These are phyloP conservation scores for Rhododendron henanense DNA, from an alignment of 148 eudicot species.

Conservation along the genomic window DNA sequence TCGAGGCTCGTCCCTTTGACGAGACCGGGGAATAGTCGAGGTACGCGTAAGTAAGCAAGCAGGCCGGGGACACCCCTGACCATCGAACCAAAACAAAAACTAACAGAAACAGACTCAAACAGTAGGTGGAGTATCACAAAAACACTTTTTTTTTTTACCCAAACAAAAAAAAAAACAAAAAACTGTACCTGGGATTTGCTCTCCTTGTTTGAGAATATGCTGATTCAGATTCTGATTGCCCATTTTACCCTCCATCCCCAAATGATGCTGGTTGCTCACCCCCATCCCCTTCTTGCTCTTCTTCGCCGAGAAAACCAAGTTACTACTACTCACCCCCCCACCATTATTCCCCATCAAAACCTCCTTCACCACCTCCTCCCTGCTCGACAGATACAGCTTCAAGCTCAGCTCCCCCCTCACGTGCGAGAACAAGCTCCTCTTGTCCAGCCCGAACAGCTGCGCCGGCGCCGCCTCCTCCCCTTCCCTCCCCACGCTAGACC, in stretches of 20 bases:
- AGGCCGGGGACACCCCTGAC: no score
- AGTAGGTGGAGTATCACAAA: no score
- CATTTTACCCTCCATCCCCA: slow-evolving; percentile 6
- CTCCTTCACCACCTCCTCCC: slow-evolving; percentile 39
- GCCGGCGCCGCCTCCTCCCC: slow-evolving; percentile 56
- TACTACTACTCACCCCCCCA: neutral
- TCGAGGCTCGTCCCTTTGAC: no score
- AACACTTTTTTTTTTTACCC: no score
- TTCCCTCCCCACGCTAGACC: slow-evolving; percentile 49
- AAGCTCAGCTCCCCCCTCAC: slow-evolving; percentile 73
- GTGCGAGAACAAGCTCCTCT: slow-evolving; percentile 75
- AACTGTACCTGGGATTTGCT: slow-evolving; percentile 23
- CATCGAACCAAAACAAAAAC: no score
- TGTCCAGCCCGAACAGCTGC: slow-evolving; percentile 67
- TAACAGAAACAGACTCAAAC: no score
- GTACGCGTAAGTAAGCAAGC: no score
- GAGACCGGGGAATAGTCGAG: no score
- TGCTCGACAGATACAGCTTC: slow-evolving; percentile 55
- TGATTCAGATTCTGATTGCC: slow-evolving; percentile 17
- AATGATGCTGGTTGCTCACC: slow-evolving; percentile 29
- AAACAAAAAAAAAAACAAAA: no score
- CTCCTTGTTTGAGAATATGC: slow-evolving; percentile 27
- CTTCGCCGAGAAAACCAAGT: slow-evolving; percentile 19
- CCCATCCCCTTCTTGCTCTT: slow-evolving; percentile 47
- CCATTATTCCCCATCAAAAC: slow-evolving; percentile 13